Conservation (phyloP, 2,329 filamentous ascomycete species). For the Dactylellina leptospora region DNA sequence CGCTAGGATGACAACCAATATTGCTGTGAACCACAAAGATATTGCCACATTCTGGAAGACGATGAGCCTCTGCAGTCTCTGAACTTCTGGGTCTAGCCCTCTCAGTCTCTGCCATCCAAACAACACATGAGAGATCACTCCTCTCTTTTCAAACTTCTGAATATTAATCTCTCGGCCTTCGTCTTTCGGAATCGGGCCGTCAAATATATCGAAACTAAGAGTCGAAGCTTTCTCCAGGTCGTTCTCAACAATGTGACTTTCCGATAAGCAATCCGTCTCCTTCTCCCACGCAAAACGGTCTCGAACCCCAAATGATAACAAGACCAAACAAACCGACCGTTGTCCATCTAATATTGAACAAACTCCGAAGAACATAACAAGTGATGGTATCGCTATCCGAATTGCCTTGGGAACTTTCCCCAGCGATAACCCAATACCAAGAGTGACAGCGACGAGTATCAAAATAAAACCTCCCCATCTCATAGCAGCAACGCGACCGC, state of each 20-base stretch:
- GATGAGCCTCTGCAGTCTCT: slow-evolving; percentile 33
- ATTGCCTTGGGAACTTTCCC: slow-evolving; percentile 24
- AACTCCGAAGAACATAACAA: slow-evolving; percentile 26
- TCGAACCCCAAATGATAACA: slow-evolving; percentile 21
- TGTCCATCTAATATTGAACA: slow-evolving; percentile 39
- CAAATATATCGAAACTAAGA: slow-evolving; percentile 36
- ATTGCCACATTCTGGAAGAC: slow-evolving; percentile 40
- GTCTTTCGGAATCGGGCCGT: slow-evolving; percentile 39
- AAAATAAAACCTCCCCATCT: slow-evolving; percentile 34
- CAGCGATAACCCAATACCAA: slow-evolving; percentile 27
- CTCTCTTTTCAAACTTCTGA: slow-evolving; percentile 16
- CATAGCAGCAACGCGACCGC: slow-evolving; percentile 68
- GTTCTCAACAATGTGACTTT: slow-evolving; percentile 14
- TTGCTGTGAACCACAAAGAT: slow-evolving; percentile 6
- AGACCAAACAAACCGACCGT: slow-evolving; percentile 32
- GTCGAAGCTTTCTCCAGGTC: slow-evolving; percentile 44
- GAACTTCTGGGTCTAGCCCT: slow-evolving; percentile 37
- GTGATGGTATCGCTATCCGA: slow-evolving; percentile 8
- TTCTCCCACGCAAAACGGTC: slow-evolving; percentile 46
- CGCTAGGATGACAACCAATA: slow-evolving; percentile 16
- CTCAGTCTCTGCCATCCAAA: slow-evolving; percentile 29
- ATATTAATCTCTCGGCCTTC: slow-evolving; percentile 23
- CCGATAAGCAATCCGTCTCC: slow-evolving; percentile 24
- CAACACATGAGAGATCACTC: slow-evolving; percentile 26
- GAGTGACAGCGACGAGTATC: slow-evolving; percentile 19